These are phyloP conservation scores for Suillus subaureus DNA, from an alignment of 768 basidiomycete genomes.

Conservation along the genomic window DNA sequence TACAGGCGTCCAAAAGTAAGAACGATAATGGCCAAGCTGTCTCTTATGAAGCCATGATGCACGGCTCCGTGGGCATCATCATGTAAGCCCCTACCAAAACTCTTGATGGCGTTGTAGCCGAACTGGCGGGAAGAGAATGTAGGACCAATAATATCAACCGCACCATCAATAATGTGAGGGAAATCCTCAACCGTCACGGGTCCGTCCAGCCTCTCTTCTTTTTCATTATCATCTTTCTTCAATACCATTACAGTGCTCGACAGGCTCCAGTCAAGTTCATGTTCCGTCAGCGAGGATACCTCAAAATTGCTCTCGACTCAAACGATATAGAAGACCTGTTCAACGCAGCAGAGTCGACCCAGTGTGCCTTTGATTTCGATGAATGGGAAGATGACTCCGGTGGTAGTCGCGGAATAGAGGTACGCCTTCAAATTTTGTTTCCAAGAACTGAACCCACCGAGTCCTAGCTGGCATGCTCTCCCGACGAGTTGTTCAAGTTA, in stretches of 20 bases:
- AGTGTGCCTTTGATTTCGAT: slow-evolving; percentile 49
- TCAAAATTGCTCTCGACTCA: slow-evolving; percentile 44
- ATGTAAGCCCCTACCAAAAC: slow-evolving; percentile 46
- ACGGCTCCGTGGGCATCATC: slow-evolving; percentile 60
- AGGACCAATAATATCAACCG: slow-evolving; percentile 67
- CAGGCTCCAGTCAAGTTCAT: slow-evolving; percentile 66
- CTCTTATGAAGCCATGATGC: slow-evolving; percentile 63
- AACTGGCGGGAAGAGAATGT: slow-evolving; percentile 48
- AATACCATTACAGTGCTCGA: slow-evolving; percentile 47
- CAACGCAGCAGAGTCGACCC: slow-evolving; percentile 25
- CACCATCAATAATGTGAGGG: slow-evolving; percentile 58
- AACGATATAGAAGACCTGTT: slow-evolving; percentile 38
- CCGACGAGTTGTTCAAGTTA: slow-evolving; percentile 41
- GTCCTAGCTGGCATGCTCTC: slow-evolving; percentile 47
- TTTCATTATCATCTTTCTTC: background rate
- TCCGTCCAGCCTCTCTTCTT: slow-evolving; percentile 26
- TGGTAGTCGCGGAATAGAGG: slow-evolving; percentile 38
- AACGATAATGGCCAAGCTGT: slow-evolving; percentile 52
- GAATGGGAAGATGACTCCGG: slow-evolving; percentile 35
- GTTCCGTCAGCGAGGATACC: slow-evolving; percentile 58
- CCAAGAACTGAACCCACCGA: slow-evolving; percentile 7
- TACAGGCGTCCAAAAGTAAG: slow-evolving; percentile 46
- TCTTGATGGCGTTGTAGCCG: slow-evolving; percentile 4
- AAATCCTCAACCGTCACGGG: slow-evolving; percentile 51
- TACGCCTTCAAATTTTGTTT: slow-evolving; percentile 15